These are phyloP conservation scores for Hypocrella siamensis DNA, from an alignment of 2,329 filamentous ascomycete species.

Conservation along the genomic window DNA sequence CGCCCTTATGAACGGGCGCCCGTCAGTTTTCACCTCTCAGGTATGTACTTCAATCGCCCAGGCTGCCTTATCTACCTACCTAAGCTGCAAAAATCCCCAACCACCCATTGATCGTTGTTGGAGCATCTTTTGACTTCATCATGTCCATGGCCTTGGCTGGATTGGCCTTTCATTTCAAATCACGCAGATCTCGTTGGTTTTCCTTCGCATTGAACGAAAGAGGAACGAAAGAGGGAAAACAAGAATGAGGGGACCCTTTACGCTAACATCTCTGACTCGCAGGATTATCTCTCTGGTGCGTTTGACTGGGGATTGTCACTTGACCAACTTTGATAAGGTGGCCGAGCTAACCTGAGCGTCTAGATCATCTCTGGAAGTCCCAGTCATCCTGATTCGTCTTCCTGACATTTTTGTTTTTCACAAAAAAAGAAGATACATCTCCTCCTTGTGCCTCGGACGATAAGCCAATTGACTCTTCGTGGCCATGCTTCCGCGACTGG, in stretches of 20 bases:
- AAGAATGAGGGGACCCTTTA: no score
- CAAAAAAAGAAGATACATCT: neutral
- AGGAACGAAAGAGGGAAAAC: no score
- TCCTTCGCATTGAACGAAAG: no score
- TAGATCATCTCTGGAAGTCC: constrained; percentile 28
- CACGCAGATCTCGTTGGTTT: no score
- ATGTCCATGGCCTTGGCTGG: no score
- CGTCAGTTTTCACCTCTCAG: constrained; percentile 77
- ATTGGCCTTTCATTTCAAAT: neutral
- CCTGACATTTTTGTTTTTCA: neutral
- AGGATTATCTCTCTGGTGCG: constrained; percentile 68
- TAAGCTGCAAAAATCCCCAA: no score
- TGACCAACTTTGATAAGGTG: constrained; percentile 22
- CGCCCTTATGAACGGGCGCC: constrained; percentile 76
- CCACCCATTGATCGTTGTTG: no score
- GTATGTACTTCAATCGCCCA: constrained; percentile 28
- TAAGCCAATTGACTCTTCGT: constrained; percentile 1
- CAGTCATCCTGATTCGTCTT: constrained; percentile 13
- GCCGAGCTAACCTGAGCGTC: constrained; percentile 6
- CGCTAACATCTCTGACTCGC: constrained; percentile 9
- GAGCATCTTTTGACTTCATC: no score
- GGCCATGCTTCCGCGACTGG: constrained; percentile 46
- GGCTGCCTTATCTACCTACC: no score
- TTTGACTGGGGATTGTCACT: constrained; percentile 9
- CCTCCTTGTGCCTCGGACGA: neutral